Evolutionary conservation across 345 rosid genomes (phyloP), one percentile per base, ranked within the genome.

Genomic region (Eucalyptus shirleyi): DNA sequence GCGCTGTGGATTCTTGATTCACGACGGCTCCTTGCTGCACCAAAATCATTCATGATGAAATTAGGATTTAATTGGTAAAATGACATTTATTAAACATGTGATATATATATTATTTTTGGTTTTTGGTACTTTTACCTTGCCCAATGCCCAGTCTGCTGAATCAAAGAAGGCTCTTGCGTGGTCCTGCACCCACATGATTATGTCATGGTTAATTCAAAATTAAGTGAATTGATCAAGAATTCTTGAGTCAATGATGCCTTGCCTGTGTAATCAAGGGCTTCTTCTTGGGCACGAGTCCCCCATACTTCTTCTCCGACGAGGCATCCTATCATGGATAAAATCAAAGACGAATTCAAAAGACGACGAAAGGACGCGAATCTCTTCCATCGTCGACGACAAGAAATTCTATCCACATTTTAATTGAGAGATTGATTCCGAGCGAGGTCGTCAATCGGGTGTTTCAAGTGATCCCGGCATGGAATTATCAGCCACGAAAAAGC

Each of bases 141-240:
- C 90, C 28, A 97, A 86, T 90, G 96, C 97, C 98, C 99, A 97
- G 67, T 97, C 99, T 8, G 99, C 99, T 42, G 99, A 97, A 92
- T 97, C 99, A 87, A 97, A 97, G 93, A 96, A 96, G 80, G 98
- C 96, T 89, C 98, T 97, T 91, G 93, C 96, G 51, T 94, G 92
- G 89, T 94, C 97, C 99, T 97, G 51, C 89, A 88, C 28, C 69
- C 60, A 44, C 89, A 80, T 81, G 28, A 51, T 50, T 45, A 1
- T 59, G 16, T 45, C 50, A 3, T 18, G 0, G 88, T 88, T 7
- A 80, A 59, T 60, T 89, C n/a, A 81, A 26, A 13, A 50, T 90
- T n/a, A 44, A 15, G 77, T 55, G 4, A 82, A 60, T 21, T 59
- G 83, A 24, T 10, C 18, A 14, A 59, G 87, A 45, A n/a, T 10